A percentile compares a stretch with the other conserved stretches of the same genome.
Conservation (phyloP, 805 yeast genomes). For the Spathaspora hagerdaliae region DNA sequence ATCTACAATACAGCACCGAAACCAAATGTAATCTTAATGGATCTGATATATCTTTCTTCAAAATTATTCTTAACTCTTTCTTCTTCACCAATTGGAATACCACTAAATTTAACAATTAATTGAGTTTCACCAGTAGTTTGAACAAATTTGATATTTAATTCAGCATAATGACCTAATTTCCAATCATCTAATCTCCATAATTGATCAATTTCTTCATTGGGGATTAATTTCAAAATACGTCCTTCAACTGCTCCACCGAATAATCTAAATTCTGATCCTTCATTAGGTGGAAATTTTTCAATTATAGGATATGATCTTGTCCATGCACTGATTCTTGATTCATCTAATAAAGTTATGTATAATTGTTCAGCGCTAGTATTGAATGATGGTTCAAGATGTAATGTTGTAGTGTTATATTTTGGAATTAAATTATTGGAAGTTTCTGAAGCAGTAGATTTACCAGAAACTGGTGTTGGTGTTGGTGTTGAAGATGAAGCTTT, state of each 20-base stretch:
- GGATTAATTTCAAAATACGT: conserved; percentile 55
- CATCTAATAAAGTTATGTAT: conserved; percentile 71
- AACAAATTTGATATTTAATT: conserved; percentile 58
- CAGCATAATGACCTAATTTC: conserved; percentile 81
- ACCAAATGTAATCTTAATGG: conserved; percentile 90
- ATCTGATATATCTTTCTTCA: conserved; percentile 81
- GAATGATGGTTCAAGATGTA: conserved; percentile 75
- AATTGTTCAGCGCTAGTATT: conserved; percentile 86
- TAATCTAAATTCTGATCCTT: conserved; percentile 60
- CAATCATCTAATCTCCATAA: conserved; percentile 87
- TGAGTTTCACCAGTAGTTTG: conserved; percentile 85
- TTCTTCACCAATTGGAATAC: conserved; percentile 95
- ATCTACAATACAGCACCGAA: conserved; percentile 80
- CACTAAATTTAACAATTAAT: conserved; percentile 72
- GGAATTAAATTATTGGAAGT: conserved; percentile 33
- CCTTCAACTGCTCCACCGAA: conserved; percentile 90
- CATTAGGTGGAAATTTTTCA: conserved; percentile 43
- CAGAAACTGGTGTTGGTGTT: conserved; percentile 7
- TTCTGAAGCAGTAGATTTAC: conserved; percentile 8
- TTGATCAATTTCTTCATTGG: conserved; percentile 59
- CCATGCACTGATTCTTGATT: conserved; percentile 85
- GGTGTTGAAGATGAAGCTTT: conserved; percentile 7
- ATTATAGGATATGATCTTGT: conserved; percentile 68
- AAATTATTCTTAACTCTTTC: conserved; percentile 81
- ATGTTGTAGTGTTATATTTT: conserved; percentile 74